Base-by-base conservation (phyloP, 352 stramenopile species). In the Bremia lactucae region DNA sequence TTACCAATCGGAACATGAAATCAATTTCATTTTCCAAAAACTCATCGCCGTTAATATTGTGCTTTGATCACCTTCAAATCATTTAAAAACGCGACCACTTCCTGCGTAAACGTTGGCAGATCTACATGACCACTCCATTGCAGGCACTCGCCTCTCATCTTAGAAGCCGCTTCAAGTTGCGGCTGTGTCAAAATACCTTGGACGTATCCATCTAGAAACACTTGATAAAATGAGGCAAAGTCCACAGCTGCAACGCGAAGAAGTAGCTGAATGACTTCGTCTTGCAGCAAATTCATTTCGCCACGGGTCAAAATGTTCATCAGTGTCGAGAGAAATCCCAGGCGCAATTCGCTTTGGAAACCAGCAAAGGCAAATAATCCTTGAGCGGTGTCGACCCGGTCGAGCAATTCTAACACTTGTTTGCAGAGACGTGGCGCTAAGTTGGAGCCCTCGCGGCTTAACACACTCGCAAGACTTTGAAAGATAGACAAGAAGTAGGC, bases 401-500 rank as follows among this genome's bases (percentile, higher is more conserved):
- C 72, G 35, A 87, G 31, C 8, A 84, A 46, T 11, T 61, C 49
- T 16, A 90, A 48, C n/a, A 90, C 73, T 46, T 90, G 77, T n/a
- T 62, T 65, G 36, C 72, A 87, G 25, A 90, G 50, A 8, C 68
- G 65, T 14, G 77, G 77, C 3, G 73, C 75, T 19, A 86, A 40
- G 23, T 55, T 65, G 18, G 65, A 60, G 0, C 65, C 59, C 52
- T 84, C 60, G 9, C 72, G 67, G 16, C 59, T 81, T 18, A 87
- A 29, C 6, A 87, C 59, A 11, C 53, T 74, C 7, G 75, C 75
- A 19, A 87, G 56, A 38, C 70, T 84, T 45, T 84, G 68, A 42
- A 90, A 84, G 19, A 90, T 86, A 0, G 68, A 78, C 21, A 83
- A 26, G 34, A 90, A 90, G 45, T 85, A 87, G 14, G 59, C 65